Evolutionary conservation across 179 eudicot species (phyloP).

Genomic region (Vitellaria paradoxa): DNA sequence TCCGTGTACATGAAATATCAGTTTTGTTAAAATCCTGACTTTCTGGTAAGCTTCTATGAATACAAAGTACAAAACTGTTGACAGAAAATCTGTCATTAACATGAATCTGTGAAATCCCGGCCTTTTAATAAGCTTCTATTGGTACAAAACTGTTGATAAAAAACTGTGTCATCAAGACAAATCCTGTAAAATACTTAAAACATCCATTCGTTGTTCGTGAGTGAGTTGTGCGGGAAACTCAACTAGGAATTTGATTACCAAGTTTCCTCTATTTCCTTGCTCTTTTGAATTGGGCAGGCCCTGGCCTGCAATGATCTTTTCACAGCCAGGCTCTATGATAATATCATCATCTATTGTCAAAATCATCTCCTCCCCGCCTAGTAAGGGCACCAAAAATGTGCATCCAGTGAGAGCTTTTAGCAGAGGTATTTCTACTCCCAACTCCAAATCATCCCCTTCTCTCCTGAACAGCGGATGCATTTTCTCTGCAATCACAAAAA

Average conservation of each 20-base stretch:
- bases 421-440: constrained; percentile 43
- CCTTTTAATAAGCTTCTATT: no score
- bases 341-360: constrained; percentile 35
- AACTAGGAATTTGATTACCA: constrained; percentile 46
- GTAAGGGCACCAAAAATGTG: constrained; percentile 37
- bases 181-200: constrained; percentile 32
- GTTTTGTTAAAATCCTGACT: neutral
- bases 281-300: constrained; percentile 62
- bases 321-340: constrained; percentile 50
- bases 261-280: constrained; percentile 40
- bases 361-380: constrained; percentile 33
- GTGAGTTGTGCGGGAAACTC: constrained; percentile 40
- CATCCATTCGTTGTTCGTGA: constrained; percentile 37
- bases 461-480: constrained; percentile 38
- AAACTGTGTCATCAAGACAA: no score
- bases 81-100: constrained; percentile 9
- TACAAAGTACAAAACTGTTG: neutral
- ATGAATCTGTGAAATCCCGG: neutral
- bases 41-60: no score
- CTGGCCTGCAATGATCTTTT: constrained; percentile 49
- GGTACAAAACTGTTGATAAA: no score
- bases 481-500: constrained; percentile 44
- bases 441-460: constrained; percentile 46
- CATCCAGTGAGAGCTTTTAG: constrained; percentile 56
- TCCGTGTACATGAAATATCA: neutral